phyloP scores from a whole-genome alignment of 2,329 filamentous ascomycete species.

The Verticillium zaregamsianum region DNA sequence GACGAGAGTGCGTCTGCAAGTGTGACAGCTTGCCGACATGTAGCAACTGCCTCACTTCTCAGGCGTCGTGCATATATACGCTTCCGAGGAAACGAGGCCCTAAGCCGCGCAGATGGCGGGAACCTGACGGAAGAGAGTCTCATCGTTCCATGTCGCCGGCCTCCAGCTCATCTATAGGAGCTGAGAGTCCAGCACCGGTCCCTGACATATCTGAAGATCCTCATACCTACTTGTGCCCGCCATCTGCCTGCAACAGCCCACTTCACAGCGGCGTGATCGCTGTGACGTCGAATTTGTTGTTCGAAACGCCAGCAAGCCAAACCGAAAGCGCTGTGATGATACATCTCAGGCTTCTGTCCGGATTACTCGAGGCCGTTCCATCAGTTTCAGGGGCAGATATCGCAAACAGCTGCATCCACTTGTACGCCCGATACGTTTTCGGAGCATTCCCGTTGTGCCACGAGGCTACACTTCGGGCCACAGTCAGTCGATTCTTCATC shows the following conservation, averaged over 20 bases:
- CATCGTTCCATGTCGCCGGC: neutral
- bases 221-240: neutral
- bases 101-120: neutral
- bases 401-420: neutral
- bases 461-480: neutral
- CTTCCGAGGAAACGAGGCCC: neutral
- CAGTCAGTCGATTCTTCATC: neutral
- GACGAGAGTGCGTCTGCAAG: neutral
- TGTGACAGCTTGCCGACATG: conserved; percentile 2
- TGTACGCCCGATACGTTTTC: neutral
- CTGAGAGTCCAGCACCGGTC: neutral
- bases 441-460: neutral
- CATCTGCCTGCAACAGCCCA: neutral
- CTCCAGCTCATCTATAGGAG: neutral
- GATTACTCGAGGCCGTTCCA: neutral
- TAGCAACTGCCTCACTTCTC: neutral
- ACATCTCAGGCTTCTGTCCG: neutral
- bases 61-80: neutral
- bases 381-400: neutral
- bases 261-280: neutral
- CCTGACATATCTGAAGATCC: neutral
- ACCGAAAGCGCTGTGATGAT: neutral
- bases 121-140: neutral
- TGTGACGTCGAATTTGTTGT: neutral
- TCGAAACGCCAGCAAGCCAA: neutral